Conservation (phyloP, 2,329 filamentous ascomycete species). For the Calonectria ilicicola region DNA sequence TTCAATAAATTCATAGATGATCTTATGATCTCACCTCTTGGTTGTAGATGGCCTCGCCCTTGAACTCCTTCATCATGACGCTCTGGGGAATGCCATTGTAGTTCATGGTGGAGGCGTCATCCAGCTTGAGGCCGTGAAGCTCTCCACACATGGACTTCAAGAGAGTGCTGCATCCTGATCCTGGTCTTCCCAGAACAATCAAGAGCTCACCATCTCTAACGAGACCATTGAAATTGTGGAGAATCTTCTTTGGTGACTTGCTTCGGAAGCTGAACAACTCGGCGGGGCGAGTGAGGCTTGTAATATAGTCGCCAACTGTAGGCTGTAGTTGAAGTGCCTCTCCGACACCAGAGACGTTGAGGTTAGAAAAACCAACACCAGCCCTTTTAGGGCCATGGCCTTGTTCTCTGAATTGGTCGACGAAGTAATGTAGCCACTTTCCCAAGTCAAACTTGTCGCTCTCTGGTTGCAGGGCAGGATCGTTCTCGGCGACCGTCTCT, state of each 20-base stretch:
- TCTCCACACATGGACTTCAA: constrained; percentile 73
- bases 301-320: constrained; percentile 71
- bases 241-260: constrained; percentile 67
- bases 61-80: constrained; percentile 69
- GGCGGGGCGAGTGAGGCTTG: constrained; percentile 67
- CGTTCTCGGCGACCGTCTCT: constrained; percentile 21
- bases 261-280: constrained; percentile 65
- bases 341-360: constrained; percentile 76
- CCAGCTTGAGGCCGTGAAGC: constrained; percentile 67
- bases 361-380: constrained; percentile 73
- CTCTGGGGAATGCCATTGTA: constrained; percentile 71
- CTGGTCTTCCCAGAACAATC: constrained; percentile 75
- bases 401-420: constrained; percentile 61
- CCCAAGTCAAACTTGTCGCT: constrained; percentile 52
- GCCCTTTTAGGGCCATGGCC: constrained; percentile 65
- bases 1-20: constrained; percentile 45
- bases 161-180: constrained; percentile 73
- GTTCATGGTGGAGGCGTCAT: constrained; percentile 63
- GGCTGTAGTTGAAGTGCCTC: constrained; percentile 76
- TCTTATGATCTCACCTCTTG: constrained; percentile 69
- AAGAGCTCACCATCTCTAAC: constrained; percentile 75
- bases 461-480: constrained; percentile 51
- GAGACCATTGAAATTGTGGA: constrained; percentile 73
- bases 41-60: constrained; percentile 78
- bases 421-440: constrained; percentile 54